Percentiles rank a stretch among this genome's conserved stretches.
Conservation (phyloP, 805 yeast species). For the Wickerhamomyces sydowiorum region DNA sequence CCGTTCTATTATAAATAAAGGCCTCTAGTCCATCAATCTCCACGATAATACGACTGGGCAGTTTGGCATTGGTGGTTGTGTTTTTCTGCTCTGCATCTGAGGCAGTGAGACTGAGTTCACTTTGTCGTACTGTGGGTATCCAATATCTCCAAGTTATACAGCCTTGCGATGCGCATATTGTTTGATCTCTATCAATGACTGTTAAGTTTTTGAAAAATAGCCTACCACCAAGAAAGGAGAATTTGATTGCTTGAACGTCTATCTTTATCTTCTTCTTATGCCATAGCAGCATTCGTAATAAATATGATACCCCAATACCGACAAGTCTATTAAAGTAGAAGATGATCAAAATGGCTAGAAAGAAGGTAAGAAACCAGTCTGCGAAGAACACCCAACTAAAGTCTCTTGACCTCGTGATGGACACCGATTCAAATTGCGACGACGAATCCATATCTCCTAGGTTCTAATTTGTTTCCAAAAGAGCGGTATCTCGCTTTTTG, state of each 20-base stretch:
- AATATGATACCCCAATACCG: slow-evolving; percentile 51
- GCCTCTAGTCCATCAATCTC: slow-evolving; percentile 74
- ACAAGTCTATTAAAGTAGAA: slow-evolving; percentile 73
- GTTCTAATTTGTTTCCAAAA: too few relatives aligned
- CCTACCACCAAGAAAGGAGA: slow-evolving; percentile 81
- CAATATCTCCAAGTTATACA: slow-evolving; percentile 90
- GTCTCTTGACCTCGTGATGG: slow-evolving; percentile 24
- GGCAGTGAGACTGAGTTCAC: neutral
- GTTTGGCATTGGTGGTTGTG: slow-evolving; percentile 32
- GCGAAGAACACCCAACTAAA: slow-evolving; percentile 73
- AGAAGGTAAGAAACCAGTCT: slow-evolving; percentile 71
- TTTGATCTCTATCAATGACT: slow-evolving; percentile 66
- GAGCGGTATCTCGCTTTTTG: too few relatives aligned
- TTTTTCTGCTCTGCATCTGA: slow-evolving; percentile 6
- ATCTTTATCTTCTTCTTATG: slow-evolving; percentile 49
- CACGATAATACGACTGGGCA: slow-evolving; percentile 53
- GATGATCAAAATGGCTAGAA: slow-evolving; percentile 55
- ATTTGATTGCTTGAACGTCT: slow-evolving; percentile 64
- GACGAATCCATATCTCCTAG: slow-evolving; percentile 20
- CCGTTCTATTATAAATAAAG: slow-evolving; percentile 74
- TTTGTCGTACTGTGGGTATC: slow-evolving; percentile 39
- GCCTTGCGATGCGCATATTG: slow-evolving; percentile 65
- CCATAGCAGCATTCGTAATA: slow-evolving; percentile 59
- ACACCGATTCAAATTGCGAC: slow-evolving; percentile 24
- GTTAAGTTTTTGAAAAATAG: slow-evolving; percentile 71